Conservation (phyloP, 495 filamentous ascomycete species). For the Aspergillus bridgeri region DNA sequence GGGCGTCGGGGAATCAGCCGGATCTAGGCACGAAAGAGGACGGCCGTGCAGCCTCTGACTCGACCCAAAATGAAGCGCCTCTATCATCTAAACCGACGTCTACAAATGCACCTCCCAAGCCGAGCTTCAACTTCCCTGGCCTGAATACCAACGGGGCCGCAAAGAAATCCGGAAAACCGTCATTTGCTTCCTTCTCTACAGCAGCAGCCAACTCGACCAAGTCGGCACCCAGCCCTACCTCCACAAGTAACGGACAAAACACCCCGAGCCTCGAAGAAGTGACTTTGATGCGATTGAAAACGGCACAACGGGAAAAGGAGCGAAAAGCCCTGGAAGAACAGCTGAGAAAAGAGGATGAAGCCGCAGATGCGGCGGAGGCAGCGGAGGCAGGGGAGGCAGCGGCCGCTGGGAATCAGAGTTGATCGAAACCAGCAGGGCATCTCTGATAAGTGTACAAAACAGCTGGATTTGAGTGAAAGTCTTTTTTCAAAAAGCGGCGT, state of each 20-base stretch:
- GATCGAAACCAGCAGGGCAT: background rate
- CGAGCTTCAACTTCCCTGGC: constrained; percentile 38
- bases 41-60: constrained; percentile 11
- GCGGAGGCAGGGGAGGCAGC: constrained; percentile 14
- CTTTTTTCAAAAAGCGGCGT: background rate
- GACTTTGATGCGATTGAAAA: constrained; percentile 59
- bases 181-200: constrained; percentile 48
- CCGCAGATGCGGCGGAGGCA: constrained; percentile 44
- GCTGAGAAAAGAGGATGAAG: constrained; percentile 49
- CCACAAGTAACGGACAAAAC: constrained; percentile 25
- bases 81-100: background rate
- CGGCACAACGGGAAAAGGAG: constrained; percentile 55
- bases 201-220: constrained; percentile 25
- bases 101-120: constrained; percentile 19
- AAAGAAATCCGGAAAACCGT: constrained; percentile 40
- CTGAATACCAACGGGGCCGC: constrained; percentile 23
- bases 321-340: constrained; percentile 53
- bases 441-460: background rate
- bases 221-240: constrained; percentile 27
- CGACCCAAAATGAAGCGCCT: constrained; percentile 1
- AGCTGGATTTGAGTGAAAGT: background rate
- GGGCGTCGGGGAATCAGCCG: constrained; percentile 53
- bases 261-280: constrained; percentile 55
- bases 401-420: background rate
- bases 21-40: constrained; percentile 28